These are phyloP conservation scores for Candida qinlingensis DNA, from an alignment of 805 yeast species.

Conservation along the genomic window DNA sequence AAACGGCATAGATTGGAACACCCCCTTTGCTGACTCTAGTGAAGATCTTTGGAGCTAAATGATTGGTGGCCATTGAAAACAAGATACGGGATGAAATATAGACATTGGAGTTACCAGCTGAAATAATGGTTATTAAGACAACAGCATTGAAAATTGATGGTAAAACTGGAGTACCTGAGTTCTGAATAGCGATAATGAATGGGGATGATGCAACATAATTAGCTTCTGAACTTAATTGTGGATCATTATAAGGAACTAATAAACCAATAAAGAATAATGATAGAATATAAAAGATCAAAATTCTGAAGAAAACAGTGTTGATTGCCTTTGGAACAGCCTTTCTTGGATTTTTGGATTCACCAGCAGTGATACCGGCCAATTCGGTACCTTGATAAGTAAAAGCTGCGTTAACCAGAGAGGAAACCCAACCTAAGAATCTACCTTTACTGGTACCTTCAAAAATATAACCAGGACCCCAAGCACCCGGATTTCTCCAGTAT, in stretches of 20 bases:
- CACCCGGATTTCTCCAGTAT: conserved; percentile 10
- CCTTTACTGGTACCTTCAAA: conserved; percentile 6
- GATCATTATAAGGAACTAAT: conserved; percentile 7
- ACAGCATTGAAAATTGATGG: conserved; percentile 71
- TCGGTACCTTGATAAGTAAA: conserved; percentile 10
- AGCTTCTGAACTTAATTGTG: background rate
- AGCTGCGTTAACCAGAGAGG: conserved; percentile 7
- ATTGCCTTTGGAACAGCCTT: conserved; percentile 10
- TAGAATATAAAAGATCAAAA: conserved; percentile 5
- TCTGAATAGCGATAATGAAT: conserved; percentile 7
- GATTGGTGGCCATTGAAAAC: conserved; percentile 50
- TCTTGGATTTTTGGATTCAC: conserved; percentile 8
- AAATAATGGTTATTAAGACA: conserved; percentile 53
- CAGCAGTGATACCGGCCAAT: conserved; percentile 9
- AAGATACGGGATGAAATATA: conserved; percentile 65
- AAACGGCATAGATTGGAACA: conserved; percentile 52
- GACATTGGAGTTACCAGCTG: conserved; percentile 71
- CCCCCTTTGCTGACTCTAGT: conserved; percentile 44
- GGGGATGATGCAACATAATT: conserved; percentile 6
- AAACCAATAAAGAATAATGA: conserved; percentile 7
- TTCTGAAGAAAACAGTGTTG: conserved; percentile 9
- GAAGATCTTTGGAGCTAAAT: conserved; percentile 52
- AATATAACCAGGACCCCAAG: conserved; percentile 9
- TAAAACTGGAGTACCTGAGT: conserved; percentile 30
- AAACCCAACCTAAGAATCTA: conserved; percentile 7